Base-by-base conservation (phyloP, 2,329 filamentous ascomycete species). In the Rasamsonia emersonii region DNA sequence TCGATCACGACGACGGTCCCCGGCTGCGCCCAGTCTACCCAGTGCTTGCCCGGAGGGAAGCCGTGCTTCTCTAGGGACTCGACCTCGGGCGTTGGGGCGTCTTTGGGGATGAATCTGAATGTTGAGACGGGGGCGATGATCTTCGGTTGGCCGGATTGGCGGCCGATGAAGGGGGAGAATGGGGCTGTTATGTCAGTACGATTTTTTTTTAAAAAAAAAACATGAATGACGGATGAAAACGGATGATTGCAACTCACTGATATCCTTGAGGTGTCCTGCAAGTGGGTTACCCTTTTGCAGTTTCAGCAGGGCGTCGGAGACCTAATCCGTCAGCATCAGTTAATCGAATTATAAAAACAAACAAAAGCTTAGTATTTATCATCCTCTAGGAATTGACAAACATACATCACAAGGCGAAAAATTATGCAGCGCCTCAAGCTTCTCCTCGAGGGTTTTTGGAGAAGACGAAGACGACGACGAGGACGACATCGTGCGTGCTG, bases 251-350 rank as follows among this genome's bases (percentile, higher is more conserved):
- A 30, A 17, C 51, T 43, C 53, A 76, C 73, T 50, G 32, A 77
- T 64, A 50, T 85, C 79, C 21, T 75, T 63, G 21, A 86, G 59
- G 50, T 77, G 78, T 33, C 82, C 82, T 16, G 77, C 79, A 28
- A 72, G 69, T 8, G 77, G 68, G 6, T 79, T 70, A 13, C 43
- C 39, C 27, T 58, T 58, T 37, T 79, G 71, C 28, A 86, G 67
- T 48, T 79, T 82, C 34, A 84, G 67, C 2, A 86, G 68, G 4
- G 79, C 80, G 53, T 86, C 82, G 8, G 81, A 82, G 38, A 85
- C 64, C 67, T 83, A 32, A 19, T 25, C 8, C n/a, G n/a, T 20
- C 8, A 11, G 13, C n/a, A 13, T 23, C 6, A 33, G 13, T 20
- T 18, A 18, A 8, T 20, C 18, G 31, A 15, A 10, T 14, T 11